Conservation (phyloP, 2,329 filamentous ascomycete species). For the Scytalidium sp. region DNA sequence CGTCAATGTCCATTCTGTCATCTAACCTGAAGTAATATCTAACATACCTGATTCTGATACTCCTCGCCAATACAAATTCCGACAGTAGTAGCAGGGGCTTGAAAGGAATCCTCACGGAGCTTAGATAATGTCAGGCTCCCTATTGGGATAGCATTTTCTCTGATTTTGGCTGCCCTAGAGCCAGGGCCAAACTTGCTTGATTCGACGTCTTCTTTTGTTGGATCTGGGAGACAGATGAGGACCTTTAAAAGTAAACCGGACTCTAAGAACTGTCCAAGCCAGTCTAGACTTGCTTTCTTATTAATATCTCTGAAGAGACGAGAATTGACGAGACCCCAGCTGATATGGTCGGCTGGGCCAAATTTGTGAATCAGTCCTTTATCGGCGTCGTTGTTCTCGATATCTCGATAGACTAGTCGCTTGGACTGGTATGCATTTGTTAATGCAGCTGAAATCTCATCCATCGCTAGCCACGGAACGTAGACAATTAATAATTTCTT, state of each 20-base stretch:
- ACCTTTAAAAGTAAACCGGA: conserved; percentile 5
- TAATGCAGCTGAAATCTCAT: conserved; percentile 2
- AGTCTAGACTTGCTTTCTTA: conserved; percentile 3
- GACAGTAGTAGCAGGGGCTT: conserved; percentile 18
- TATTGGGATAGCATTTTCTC: conserved; percentile 1
- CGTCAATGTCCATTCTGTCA: background rate
- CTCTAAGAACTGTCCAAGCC: conserved; percentile 3
- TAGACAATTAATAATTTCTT: background rate
- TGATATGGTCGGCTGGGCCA: conserved; percentile 5
- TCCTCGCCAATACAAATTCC: conserved; percentile 32
- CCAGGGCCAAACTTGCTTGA: background rate
- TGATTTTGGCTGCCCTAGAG: background rate
- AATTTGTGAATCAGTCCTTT: conserved; percentile 4
- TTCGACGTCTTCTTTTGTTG: conserved; percentile 2
- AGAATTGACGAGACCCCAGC: conserved; percentile 1
- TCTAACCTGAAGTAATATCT: background rate
- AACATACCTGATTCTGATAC: conserved; percentile 27
- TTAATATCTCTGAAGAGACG: conserved; percentile 5
- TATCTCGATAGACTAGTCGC: conserved; percentile 6
- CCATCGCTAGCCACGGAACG: conserved; percentile 2
- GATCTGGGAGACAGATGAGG: conserved; percentile 5
- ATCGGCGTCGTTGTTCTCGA: conserved; percentile 4
- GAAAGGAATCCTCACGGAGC: background rate
- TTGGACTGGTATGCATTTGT: conserved; percentile 6
- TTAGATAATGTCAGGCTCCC: conserved; percentile 5